A percentile compares a stretch with the other conserved stretches of the same genome.
Evolutionary conservation across 805 yeast genomes (phyloP).

Genomic region (Millerago galiae): DNA sequence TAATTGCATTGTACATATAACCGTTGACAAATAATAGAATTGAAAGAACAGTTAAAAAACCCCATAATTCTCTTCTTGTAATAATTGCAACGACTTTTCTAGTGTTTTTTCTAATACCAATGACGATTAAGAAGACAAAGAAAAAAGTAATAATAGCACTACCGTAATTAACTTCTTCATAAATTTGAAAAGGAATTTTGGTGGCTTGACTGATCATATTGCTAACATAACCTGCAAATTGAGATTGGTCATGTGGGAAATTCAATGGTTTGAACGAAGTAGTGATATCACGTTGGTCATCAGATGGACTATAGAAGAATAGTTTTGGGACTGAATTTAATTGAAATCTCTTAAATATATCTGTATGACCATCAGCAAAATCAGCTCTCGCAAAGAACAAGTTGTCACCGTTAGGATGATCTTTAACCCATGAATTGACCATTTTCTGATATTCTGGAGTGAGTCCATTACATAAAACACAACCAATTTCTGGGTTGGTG

Average conservation of each 20-base stretch:
- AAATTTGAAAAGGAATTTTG: constrained; percentile 20
- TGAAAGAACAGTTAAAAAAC: constrained; percentile 51
- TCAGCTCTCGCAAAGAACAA: constrained; percentile 75
- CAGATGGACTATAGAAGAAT: constrained; percentile 51
- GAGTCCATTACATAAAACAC: constrained; percentile 65
- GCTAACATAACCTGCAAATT: constrained; percentile 28
- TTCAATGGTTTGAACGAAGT: constrained; percentile 24
- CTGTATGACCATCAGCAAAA: constrained; percentile 47
- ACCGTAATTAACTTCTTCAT: constrained; percentile 34
- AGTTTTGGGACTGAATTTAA: constrained; percentile 77
- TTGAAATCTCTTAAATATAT: constrained; percentile 36
- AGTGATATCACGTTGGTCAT: constrained; percentile 33
- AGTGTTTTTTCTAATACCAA: constrained; percentile 27
- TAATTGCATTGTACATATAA: constrained; percentile 87
- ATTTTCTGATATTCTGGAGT: constrained; percentile 57
- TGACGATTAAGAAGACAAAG: constrained; percentile 26
- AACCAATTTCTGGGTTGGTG: constrained; percentile 63
- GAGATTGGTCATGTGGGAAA: constrained; percentile 24
- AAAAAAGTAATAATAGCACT: constrained; percentile 27
- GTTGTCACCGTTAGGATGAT: constrained; percentile 48
- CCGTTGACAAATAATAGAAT: constrained; percentile 77
- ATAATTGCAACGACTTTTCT: constrained; percentile 34
- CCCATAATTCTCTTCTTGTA: constrained; percentile 63
- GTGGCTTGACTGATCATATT: constrained; percentile 21
- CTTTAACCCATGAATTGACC: constrained; percentile 57